Conservation (phyloP, 345 rosid genomes). For the Microcos paniculata region DNA sequence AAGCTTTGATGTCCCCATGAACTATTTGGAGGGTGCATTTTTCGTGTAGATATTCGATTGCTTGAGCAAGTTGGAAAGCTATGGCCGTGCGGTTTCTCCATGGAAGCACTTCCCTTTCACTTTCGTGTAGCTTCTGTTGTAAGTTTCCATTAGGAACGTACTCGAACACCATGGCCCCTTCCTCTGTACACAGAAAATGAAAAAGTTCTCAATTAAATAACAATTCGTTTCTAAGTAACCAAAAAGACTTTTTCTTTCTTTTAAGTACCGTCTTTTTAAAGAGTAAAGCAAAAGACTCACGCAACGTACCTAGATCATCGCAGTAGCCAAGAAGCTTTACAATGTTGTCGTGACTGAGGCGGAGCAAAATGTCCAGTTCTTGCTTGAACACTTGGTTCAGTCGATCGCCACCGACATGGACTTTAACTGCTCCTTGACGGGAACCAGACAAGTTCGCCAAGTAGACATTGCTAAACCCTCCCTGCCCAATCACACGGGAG, state of each 20-base stretch:
- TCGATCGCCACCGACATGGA: conserved; percentile 57
- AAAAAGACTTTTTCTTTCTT: background rate
- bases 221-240: background rate
- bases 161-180: conserved; percentile 77
- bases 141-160: conserved; percentile 68
- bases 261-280: no score
- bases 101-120: conserved; percentile 35
- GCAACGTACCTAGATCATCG: conserved; percentile 51
- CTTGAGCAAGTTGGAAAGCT: conserved; percentile 67
- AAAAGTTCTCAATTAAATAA: background rate
- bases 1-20: conserved; percentile 82
- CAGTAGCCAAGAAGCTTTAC: conserved; percentile 78
- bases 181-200: conserved; percentile 33
- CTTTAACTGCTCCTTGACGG: conserved; percentile 58
- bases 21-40: conserved; percentile 68
- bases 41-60: conserved; percentile 78
- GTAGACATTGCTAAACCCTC: conserved; percentile 86
- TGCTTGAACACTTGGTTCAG: conserved; percentile 61
- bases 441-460: conserved; percentile 48
- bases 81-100: conserved; percentile 65
- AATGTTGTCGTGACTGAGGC: conserved; percentile 64
- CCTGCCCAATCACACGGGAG: conserved; percentile 58
- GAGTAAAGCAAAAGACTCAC: conserved; percentile 1
- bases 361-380: conserved; percentile 72
- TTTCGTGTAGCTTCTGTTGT: conserved; percentile 62